These are phyloP conservation scores for Saccharomyces jurei DNA, from an alignment of 805 yeast genomes.

Conservation along the genomic window DNA sequence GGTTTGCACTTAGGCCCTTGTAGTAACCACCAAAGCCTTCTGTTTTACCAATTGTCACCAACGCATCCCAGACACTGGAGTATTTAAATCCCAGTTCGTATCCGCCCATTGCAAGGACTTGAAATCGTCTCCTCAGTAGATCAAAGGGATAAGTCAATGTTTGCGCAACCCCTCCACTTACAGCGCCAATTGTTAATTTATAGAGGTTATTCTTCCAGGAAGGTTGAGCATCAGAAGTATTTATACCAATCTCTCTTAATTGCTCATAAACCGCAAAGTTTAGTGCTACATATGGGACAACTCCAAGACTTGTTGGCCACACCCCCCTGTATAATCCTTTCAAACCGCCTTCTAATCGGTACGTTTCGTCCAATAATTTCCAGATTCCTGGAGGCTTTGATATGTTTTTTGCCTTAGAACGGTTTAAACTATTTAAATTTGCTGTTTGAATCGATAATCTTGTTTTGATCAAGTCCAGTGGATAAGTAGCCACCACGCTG, in stretches of 20 bases:
- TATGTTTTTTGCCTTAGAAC: constrained; percentile 33
- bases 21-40: constrained; percentile 74
- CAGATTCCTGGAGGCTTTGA: constrained; percentile 64
- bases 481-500: constrained; percentile 80
- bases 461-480: constrained; percentile 85
- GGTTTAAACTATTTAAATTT: constrained; percentile 36
- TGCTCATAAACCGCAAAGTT: constrained; percentile 87
- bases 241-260: constrained; percentile 43
- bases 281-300: constrained; percentile 91
- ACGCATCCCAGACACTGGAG: constrained; percentile 66
- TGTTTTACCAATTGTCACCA: constrained; percentile 52
- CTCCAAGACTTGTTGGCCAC: constrained; percentile 86
- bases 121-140: constrained; percentile 79
- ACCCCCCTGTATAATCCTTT: constrained; percentile 75
- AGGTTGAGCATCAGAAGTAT: constrained; percentile 19
- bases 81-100: constrained; percentile 75
- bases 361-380: constrained; percentile 49
- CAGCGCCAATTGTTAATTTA: constrained; percentile 71
- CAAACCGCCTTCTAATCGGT: constrained; percentile 73
- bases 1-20: constrained; percentile 69
- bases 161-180: constrained; percentile 85
- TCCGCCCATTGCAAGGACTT: constrained; percentile 72
- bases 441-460: constrained; percentile 88
- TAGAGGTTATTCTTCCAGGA: constrained; percentile 35
- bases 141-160: constrained; percentile 89